A percentile compares a stretch with the other conserved stretches of the same genome.
Conservation (phyloP, 345 rosid species). For the Salix dunnii region DNA sequence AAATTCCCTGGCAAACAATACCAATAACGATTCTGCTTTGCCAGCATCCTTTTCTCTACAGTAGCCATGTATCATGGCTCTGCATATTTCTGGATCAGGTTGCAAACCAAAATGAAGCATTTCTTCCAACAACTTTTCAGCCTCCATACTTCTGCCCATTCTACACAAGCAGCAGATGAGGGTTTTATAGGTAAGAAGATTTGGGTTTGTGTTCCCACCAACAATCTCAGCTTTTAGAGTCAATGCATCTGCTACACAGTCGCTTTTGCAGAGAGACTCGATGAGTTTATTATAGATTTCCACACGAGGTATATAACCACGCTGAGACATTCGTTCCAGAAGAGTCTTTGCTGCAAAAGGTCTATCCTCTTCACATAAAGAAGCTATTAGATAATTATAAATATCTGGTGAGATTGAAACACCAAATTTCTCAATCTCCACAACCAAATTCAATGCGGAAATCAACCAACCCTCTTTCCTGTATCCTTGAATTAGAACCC, state of each 20-base stretch:
- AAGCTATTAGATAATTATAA: slow-evolving; percentile 47
- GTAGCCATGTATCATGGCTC: slow-evolving; percentile 49
- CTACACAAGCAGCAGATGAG: slow-evolving; percentile 57
- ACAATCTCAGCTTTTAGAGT: slow-evolving; percentile 52
- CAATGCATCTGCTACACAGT: slow-evolving; percentile 48
- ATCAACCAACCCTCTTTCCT: slow-evolving; percentile 48
- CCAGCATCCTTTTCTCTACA: slow-evolving; percentile 45
- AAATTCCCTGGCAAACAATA: slow-evolving; percentile 56
- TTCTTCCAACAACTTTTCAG: slow-evolving; percentile 56
- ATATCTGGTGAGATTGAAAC: slow-evolving; percentile 45
- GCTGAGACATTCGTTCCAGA: slow-evolving; percentile 38
- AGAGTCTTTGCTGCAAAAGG: slow-evolving; percentile 88
- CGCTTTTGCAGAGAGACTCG: slow-evolving; percentile 46
- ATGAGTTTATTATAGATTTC: slow-evolving; percentile 47
- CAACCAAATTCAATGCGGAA: slow-evolving; percentile 72
- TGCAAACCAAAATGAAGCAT: slow-evolving; percentile 48
- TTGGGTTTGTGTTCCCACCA: slow-evolving; percentile 26
- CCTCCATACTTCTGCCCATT: slow-evolving; percentile 40
- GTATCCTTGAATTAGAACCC: slow-evolving; percentile 54
- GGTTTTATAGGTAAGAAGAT: slow-evolving; percentile 40
- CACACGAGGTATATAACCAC: slow-evolving; percentile 41
- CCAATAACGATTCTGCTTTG: slow-evolving; percentile 57
- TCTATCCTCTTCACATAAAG: slow-evolving; percentile 56
- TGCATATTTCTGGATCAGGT: slow-evolving; percentile 55
- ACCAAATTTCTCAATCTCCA: slow-evolving; percentile 58